A percentile compares a stretch with the other conserved stretches of the same genome.
These are phyloP conservation scores for Myrmaecium sp. DNA, from an alignment of 2,329 filamentous ascomycete species.

Conservation along the genomic window DNA sequence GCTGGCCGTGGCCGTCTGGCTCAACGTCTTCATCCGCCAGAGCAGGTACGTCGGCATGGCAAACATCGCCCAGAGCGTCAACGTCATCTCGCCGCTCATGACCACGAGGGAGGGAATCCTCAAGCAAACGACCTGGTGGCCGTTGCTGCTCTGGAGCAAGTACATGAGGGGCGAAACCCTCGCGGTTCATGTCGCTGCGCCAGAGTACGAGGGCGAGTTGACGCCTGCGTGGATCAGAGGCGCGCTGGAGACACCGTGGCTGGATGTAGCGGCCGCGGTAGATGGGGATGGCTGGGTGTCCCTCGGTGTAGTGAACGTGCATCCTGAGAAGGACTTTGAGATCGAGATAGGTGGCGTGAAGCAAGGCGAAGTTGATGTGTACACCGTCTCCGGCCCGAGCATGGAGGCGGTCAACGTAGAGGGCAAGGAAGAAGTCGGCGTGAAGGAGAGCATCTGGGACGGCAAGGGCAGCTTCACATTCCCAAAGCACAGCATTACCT, in stretches of 20 bases:
- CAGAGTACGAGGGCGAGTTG: slow-evolving; percentile 50
- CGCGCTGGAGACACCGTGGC: slow-evolving; percentile 50
- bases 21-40: slow-evolving; percentile 63
- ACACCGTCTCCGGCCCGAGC: slow-evolving; percentile 41
- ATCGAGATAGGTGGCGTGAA: slow-evolving; percentile 41
- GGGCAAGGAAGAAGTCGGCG: slow-evolving; percentile 42
- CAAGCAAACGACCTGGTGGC: slow-evolving; percentile 63
- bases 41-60: slow-evolving; percentile 57
- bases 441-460: slow-evolving; percentile 47
- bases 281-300: slow-evolving; percentile 43
- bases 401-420: slow-evolving; percentile 46
- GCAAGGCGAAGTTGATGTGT: slow-evolving; percentile 38
- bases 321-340: slow-evolving; percentile 40
- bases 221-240: slow-evolving; percentile 47
- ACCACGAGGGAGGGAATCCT: slow-evolving; percentile 46
- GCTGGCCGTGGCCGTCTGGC: slow-evolving; percentile 55
- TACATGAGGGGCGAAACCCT: slow-evolving; percentile 61
- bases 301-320: slow-evolving; percentile 57
- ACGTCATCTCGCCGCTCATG: slow-evolving; percentile 64
- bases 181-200: slow-evolving; percentile 45
- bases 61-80: slow-evolving; percentile 61
- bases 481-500: slow-evolving; percentile 51
- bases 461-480: slow-evolving; percentile 47
- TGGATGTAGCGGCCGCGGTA: slow-evolving; percentile 49
- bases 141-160: slow-evolving; percentile 48